A percentile compares a stretch with the other conserved stretches of the same genome.
These are phyloP conservation scores for Colletotrichum kahawae DNA, from an alignment of 2,329 filamentous ascomycete genomes.

Conservation along the genomic window DNA sequence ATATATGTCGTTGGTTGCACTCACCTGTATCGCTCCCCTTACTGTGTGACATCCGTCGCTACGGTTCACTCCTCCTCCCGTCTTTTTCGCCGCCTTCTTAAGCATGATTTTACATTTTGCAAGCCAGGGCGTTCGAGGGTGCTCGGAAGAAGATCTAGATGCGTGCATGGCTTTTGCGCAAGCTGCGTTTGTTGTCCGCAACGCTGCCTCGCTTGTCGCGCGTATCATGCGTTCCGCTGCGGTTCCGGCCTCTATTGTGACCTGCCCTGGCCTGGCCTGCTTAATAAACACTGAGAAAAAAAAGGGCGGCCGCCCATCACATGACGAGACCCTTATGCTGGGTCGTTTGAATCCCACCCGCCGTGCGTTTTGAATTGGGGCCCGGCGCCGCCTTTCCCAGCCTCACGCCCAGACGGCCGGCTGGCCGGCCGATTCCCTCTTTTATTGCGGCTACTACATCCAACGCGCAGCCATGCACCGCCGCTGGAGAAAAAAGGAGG, in stretches of 20 bases:
- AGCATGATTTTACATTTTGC: not conserved
- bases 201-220: not conserved
- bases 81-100: not conserved
- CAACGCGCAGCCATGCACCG: not conserved
- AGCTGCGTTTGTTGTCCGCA: not conserved
- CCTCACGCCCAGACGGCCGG: not conserved
- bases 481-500: not conserved
- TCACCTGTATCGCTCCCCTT: not conserved
- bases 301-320: not conserved
- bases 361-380: not conserved
- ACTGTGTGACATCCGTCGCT: not conserved
- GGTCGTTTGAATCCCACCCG: slow-evolving; percentile 6
- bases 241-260: not conserved
- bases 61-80: not conserved
- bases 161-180: not conserved
- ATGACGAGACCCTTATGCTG: slow-evolving; percentile 17
- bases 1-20: not conserved
- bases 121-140: not conserved
- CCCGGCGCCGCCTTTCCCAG: not conserved
- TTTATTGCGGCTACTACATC: not conserved
- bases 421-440: not conserved
- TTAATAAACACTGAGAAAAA: not conserved
- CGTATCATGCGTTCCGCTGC: not conserved
- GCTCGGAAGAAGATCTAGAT: not conserved
- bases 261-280: not conserved